Conservation (phyloP, 352 stramenopile species). For the Halophytophthora batemanensis region DNA sequence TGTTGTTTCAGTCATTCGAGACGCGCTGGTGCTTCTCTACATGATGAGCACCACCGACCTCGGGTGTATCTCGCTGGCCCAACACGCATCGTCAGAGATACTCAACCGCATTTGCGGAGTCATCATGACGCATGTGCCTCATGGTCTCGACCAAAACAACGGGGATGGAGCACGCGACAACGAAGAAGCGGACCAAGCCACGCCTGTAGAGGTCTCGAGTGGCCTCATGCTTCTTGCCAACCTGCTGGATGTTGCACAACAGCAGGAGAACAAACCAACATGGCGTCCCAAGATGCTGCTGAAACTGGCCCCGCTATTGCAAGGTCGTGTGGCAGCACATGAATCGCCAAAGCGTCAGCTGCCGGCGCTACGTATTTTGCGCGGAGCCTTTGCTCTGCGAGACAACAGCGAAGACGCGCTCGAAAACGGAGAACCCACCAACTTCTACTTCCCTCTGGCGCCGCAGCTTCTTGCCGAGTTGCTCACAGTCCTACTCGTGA, state of each 20-base stretch:
- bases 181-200: neutral
- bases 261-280: constrained; percentile 12
- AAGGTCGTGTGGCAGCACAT: constrained; percentile 27
- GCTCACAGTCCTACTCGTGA: constrained; percentile 63
- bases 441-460: constrained; percentile 46
- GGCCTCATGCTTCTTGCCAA: constrained; percentile 53
- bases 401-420: constrained; percentile 1
- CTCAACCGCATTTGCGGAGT: constrained; percentile 11
- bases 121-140: constrained; percentile 4
- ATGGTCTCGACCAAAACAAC: neutral
- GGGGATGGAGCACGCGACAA: constrained; percentile 8
- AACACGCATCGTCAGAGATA: constrained; percentile 14
- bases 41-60: constrained; percentile 14
- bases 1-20: constrained; percentile 5
- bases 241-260: constrained; percentile 28
- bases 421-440: neutral
- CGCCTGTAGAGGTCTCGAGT: constrained; percentile 12
- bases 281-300: constrained; percentile 36
- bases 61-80: constrained; percentile 10
- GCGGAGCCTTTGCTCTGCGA: constrained; percentile 26
- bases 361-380: constrained; percentile 34
- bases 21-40: constrained; percentile 27
- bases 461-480: constrained; percentile 56
- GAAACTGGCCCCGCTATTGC: constrained; percentile 25
- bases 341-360: constrained; percentile 45